Conservation (phyloP, 257 asterid genomes). For the Mitragyna speciosa region DNA sequence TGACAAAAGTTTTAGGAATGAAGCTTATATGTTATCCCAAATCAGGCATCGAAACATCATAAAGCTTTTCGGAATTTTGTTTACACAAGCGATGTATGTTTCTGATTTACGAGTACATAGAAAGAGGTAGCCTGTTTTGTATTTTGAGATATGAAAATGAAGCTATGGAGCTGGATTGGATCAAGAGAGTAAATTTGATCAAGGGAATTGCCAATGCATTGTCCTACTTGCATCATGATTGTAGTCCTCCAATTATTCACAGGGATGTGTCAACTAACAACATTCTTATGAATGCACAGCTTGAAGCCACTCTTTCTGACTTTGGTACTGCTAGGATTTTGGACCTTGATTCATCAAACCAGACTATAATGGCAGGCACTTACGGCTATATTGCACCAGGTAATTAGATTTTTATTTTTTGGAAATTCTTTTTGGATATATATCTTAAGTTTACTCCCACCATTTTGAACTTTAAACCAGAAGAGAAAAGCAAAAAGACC, state of each 20-base stretch:
- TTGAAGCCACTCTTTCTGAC: constrained; percentile 6
- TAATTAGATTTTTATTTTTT: no score
- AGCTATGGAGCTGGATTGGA: constrained; percentile 7
- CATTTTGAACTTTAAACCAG: no score
- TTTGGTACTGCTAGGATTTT: constrained; percentile 6
- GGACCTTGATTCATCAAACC: constrained; percentile 11
- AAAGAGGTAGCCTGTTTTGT: constrained; percentile 5
- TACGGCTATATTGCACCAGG: constrained; percentile 13
- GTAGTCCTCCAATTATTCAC: not conserved
- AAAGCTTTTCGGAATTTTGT: not conserved
- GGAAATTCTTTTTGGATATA: no score
- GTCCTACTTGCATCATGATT: constrained; percentile 14
- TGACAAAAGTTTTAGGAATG: constrained; percentile 4
- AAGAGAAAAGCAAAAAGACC: no score
- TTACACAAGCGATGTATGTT: constrained; percentile 2
- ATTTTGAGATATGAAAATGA: not conserved
- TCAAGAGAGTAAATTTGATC: constrained; percentile 9
- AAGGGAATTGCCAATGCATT: constrained; percentile 5
- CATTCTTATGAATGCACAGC: constrained; percentile 1
- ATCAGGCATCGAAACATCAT: constrained; percentile 5
- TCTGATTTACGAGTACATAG: constrained; percentile 11
- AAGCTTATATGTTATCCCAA: not conserved
- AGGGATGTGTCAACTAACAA: constrained; percentile 13
- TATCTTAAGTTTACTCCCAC: no score
- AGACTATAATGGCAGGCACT: constrained; percentile 5